Percentiles rank a stretch among this genome's conserved stretches.
These are phyloP conservation scores for Linderina pennispora DNA, from an alignment of 192 early-diverging fungal genomes.

Conservation along the genomic window DNA sequence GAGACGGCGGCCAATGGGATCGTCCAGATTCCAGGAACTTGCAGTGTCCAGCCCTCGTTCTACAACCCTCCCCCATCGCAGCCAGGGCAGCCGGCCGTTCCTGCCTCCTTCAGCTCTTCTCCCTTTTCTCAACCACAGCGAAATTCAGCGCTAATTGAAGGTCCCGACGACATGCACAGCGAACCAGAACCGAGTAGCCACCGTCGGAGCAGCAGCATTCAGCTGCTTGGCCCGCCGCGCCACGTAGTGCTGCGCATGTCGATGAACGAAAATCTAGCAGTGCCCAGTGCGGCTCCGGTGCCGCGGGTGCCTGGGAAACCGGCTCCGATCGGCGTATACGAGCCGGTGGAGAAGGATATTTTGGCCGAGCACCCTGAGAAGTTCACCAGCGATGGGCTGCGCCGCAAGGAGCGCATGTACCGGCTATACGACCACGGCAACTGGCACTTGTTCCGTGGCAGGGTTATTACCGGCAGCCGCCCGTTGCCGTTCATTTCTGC, in stretches of 20 bases:
- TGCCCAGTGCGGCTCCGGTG: conserved; percentile 2
- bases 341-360: conserved; percentile 23
- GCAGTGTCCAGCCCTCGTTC: too few species aligned
- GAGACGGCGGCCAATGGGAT: too few species aligned
- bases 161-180: too few species aligned
- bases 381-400: conserved; percentile 31
- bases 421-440: conserved; percentile 45
- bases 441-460: conserved; percentile 57
- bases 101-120: too few species aligned
- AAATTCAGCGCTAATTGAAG: too few species aligned
- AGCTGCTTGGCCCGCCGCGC: conserved; percentile 39
- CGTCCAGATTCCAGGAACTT: too few species aligned
- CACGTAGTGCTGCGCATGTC: conserved; percentile 37
- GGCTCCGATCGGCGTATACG: conserved; percentile 27
- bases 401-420: conserved; percentile 39
- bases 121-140: too few species aligned
- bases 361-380: conserved; percentile 20
- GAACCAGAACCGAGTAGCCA: too few species aligned
- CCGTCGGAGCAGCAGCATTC: conserved; percentile 29
- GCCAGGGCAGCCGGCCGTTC: too few species aligned
- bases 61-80: too few species aligned
- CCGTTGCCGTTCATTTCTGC: conserved; percentile 59
- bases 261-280: conserved; percentile 19
- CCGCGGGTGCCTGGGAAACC: conserved; percentile 1
- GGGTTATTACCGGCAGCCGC: conserved; percentile 58